Evolutionary conservation across 768 basidiomycete species (phyloP), one percentile per base, ranked within the genome.

Genomic region (Leucocoprinus leucothites): DNA sequence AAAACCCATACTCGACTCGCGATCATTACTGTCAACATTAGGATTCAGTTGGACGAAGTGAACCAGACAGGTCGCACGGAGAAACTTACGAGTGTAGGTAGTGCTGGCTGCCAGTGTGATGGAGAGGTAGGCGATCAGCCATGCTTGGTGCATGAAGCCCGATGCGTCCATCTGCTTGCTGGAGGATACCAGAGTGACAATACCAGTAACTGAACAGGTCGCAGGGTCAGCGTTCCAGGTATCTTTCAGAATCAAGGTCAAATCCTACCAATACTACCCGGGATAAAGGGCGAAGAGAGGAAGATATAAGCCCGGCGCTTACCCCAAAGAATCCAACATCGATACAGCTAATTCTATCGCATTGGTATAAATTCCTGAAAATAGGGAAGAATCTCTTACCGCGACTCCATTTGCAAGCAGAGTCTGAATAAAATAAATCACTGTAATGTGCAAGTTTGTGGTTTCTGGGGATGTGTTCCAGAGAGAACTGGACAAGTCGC

Each of bases 51-150:
- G 3, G 6, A 9, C 19, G 36, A n/a, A 22, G 25, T 8, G 16
- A 16, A n/a, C 8, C 9, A 19, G 21, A 22, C 18, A 3, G 13
- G 14, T 44, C 4, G 6, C n/a, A 26, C 2, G 3, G 6, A 3
- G 25, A 13, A 9, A 60, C 67, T 48, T 45, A 68, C 69, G 41
- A 16, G 69, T 70, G 48, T 70, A 73, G 36, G 64, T 58, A 40
- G 69, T 50, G 58, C 72, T 74, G 9, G 66, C 69, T 2, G 67
- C 61, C 16, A 72, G 65, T 9, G 71, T 71, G 44, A 68, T 53
- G 2, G 67, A 64, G 58, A 74, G 71, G 61, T 73, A 74, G 11
- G 69, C 59, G 19, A 65, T 47, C 42, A 72, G 69, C 71, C 73
- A 73, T 19, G 63, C 55, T 40, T 61, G 61, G 13, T 69, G 59